These are phyloP conservation scores for Dictyostelium citrinum DNA, from an alignment of 78 protist genomes.

Conservation along the genomic window DNA sequence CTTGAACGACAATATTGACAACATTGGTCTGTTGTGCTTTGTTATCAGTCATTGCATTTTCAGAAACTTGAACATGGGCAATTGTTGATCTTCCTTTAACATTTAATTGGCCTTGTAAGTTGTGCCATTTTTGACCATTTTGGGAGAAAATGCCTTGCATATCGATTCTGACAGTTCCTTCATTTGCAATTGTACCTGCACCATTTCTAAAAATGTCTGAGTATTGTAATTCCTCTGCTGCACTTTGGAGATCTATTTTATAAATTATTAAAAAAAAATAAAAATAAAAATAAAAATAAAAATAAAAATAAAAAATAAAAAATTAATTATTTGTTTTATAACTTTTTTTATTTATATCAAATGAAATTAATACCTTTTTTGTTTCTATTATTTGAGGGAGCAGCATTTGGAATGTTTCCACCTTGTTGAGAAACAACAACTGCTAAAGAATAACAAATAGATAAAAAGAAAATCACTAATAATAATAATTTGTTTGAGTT, in stretches of 20 bases:
- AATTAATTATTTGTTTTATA: no score
- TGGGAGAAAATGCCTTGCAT: not conserved
- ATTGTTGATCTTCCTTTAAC: not conserved
- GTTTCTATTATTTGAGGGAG: not conserved
- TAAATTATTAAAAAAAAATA: no score
- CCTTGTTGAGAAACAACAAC: not conserved
- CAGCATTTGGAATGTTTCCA: not conserved
- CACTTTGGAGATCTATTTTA: not conserved
- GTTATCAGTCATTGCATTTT: not conserved
- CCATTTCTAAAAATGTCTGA: not conserved
- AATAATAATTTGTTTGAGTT: not conserved
- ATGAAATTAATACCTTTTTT: not conserved
- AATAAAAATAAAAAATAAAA: no score
- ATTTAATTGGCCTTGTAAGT: not conserved
- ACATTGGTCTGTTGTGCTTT: not conserved
- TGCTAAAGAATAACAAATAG: not conserved
- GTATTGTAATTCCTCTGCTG: not conserved
- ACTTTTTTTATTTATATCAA: not conserved
- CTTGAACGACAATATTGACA: not conserved
- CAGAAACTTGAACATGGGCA: not conserved
- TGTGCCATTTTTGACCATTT: not conserved
- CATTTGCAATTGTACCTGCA: not conserved
- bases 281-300: no score
- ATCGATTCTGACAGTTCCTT: not conserved
- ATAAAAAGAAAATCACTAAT: not conserved